Percentiles rank a stretch among this genome's conserved stretches.
Evolutionary conservation across 768 basidiomycete species (phyloP).

Genomic region (Lepiota venenata): DNA sequence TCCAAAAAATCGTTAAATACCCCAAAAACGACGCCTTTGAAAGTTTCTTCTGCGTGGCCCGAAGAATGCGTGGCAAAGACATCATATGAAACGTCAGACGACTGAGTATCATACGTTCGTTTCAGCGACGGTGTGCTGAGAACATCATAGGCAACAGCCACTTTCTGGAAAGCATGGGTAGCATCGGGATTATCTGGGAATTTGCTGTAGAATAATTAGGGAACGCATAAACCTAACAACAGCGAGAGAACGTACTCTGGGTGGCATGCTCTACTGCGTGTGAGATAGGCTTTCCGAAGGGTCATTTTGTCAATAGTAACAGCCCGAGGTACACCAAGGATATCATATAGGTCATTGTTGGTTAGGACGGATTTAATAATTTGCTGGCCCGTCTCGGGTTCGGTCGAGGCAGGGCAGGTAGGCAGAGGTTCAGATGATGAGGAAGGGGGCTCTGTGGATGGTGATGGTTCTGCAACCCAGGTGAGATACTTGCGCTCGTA

Average conservation of each 20-base stretch:
- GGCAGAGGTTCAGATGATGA: conserved; percentile 11
- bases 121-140: conserved; percentile 71
- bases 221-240: neutral
- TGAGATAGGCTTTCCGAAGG: conserved; percentile 73
- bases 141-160: conserved; percentile 80
- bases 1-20: conserved; percentile 82
- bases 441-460: conserved; percentile 16
- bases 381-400: neutral
- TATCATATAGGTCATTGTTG: conserved; percentile 65
- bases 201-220: conserved; percentile 48
- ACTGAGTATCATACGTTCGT: conserved; percentile 63
- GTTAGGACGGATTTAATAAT: conserved; percentile 48
- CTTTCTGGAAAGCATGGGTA: conserved; percentile 83
- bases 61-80: conserved; percentile 51
- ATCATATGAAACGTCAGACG: conserved; percentile 43
- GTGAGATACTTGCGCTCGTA: conserved; percentile 46
- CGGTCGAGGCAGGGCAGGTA: neutral
- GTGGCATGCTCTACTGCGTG: conserved; percentile 73
- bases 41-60: conserved; percentile 73
- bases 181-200: conserved; percentile 75
- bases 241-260: conserved; percentile 66
- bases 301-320: conserved; percentile 53
- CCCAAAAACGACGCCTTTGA: conserved; percentile 67
- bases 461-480: conserved; percentile 41
- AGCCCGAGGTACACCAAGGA: conserved; percentile 61